Evolutionary conservation across 176 grass and related monocot genomes (phyloP), one percentile per base, ranked within the genome.

Genomic region (Puya raimondii): DNA sequence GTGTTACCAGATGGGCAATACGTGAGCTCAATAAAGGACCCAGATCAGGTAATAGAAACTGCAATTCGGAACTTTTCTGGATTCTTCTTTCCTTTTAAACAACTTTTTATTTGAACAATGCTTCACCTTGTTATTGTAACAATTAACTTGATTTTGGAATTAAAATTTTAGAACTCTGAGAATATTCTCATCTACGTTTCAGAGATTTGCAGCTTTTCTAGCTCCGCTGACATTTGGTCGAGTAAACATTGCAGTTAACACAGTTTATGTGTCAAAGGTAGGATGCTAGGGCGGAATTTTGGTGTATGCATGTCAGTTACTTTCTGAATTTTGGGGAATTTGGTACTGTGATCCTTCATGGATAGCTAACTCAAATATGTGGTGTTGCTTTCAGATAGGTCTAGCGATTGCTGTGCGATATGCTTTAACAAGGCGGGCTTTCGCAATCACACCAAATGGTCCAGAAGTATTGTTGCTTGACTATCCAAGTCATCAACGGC

Each of bases 181-280:
- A 29, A 52, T 72, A 52, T 64, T 26, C 47, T 50, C 61, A 16
- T 70, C 18, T 64, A 71, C 63, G 66, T 67, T 92, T 47, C 81
- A 97, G 86, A 88, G 94, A 64, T 97, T 97, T 90, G 89, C 86
- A 53, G 94, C 89, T 79, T 97, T 92, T 80, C 72, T 97, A 21
- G 84, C 94, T 73, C 94, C 94, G 3, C 84, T 97, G 51, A 97
- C 89, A 13, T 87, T 82, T 85, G 94, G 94, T 11, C 89, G 94
- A 76, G 82, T 97, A 66, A 97, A 87, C 29, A 97, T 92, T 78
- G 82, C 94, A 52, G 89, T 87, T 66, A 87, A 74, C 50, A 29
- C 89, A 4, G 69, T 92, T 87, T 97, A 97, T 78, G 80, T 97
- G 72, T 92, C 94, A 78, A 97, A 92, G 94, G 94, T 92, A 74